Base-by-base conservation (phyloP, 1,139 yeast genomes). In the Candida anutae region DNA sequence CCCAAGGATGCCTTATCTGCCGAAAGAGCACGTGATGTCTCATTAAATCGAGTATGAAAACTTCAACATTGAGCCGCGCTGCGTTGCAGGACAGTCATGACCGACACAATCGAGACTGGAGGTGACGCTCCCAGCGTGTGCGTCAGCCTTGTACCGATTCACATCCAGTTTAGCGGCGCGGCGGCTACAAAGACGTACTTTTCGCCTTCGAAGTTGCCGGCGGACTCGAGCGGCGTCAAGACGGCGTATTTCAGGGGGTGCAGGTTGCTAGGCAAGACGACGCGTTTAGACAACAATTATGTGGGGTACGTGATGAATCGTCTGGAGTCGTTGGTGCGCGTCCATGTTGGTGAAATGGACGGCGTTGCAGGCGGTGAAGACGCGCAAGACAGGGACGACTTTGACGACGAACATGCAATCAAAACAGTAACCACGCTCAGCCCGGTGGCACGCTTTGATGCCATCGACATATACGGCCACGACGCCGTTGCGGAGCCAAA, bases 161-260 rank as follows among this genome's bases (percentile, higher is more conserved):
- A 54, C 31, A 57, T 65, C 17, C 56, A 61, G 28, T 49, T 61
- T 33, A 48, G 46, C 22, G 72, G 70, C 0, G 40, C 51, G 1
- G 68, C 70, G 9, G 55, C 58, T 16, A 58, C 70, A 1, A 30
- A 42, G 10, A 55, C 53, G 3, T 61, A 44, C 34, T 65, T 62
- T 39, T 49, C 66, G 1, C 55, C 62, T 2, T 51, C 68, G 8
- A 59, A 62, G 28, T 34, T 37, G 12, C 31, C 24, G 5, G 53
- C 51, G 27, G 34, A 37, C 3, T 41, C 36, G 13, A 31, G 39
- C 20, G 38, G 39, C 4, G 50, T 38, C 2, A 36, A 43, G 13
- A 42, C 48, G 1, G 62, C 66, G 5, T 58, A 53, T 35, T 63
- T 60, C 34, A 45, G 71, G 42, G 71, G 71, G 1, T 52, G 62